Base-by-base conservation (phyloP, 2,329 filamentous ascomycete species). In the Trichoderma endophyticum region DNA sequence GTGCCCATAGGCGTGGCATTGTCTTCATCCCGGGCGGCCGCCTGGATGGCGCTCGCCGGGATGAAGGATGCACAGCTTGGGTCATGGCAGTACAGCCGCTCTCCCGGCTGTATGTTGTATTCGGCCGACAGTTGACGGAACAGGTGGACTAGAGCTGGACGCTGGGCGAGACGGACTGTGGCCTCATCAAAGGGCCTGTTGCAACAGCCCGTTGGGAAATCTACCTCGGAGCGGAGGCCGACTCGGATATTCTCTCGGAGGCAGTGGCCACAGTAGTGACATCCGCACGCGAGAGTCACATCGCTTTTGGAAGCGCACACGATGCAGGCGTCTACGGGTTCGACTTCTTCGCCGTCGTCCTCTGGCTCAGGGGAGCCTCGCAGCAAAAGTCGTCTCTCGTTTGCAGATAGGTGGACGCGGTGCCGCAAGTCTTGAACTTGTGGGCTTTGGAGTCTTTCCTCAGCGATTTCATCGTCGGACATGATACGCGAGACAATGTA, bases 171-270 rank as follows among this genome's bases (percentile, higher is more conserved):
- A 0, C 61, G 61, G 11, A 78, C 26, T 0, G 69, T 73, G 2
- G 4, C 67, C 28, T 77, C 77, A 11, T 24, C 9, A 3, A 78
- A 73, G 9, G 61, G 71, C 9, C 32, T 18, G 39, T n/a, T n/a
- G 36, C 77, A 78, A 54, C 77, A 78, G 9, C 71, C 74, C 0
- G 77, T 77, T 3, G 77, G 77, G 14, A 78, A 78, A 6, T 73
- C 73, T 1, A 71, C 54, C 12, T 73, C 71, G 7, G 72, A 75
- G 1, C 70, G 68, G 5, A 78, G 73, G 1, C 77, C 77, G 1
- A 61, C 28, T 5, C 75, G 74, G 4, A 78, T 72, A 1, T 67
- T 61, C 15, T 71, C 67, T 11, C 76, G 75, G 14, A 75, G 73
- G 12, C 77, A 78, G 15, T 54, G 7, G 2, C 71, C 14, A 64